These are phyloP conservation scores for Aspergillus oerlinghausenensis DNA, from an alignment of 2,329 filamentous ascomycete species.

Conservation along the genomic window DNA sequence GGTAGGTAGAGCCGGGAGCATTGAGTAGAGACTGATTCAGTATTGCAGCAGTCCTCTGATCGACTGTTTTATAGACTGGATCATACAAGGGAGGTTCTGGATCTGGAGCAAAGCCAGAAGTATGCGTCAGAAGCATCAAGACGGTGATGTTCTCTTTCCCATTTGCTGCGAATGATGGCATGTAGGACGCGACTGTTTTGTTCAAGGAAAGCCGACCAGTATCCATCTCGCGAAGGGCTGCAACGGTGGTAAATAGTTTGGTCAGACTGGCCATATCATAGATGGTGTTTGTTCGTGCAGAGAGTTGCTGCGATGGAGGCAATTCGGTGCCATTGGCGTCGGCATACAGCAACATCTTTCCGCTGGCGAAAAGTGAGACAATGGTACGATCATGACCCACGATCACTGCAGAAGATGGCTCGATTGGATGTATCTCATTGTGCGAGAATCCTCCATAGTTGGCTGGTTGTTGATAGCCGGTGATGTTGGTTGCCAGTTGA, in stretches of 20 bases:
- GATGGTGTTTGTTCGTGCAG: conserved; percentile 30
- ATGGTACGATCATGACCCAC: conserved; percentile 16
- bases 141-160: conserved; percentile 33
- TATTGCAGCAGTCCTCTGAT: conserved; percentile 22
- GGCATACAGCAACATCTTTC: conserved; percentile 19
- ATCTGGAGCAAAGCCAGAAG: conserved; percentile 29
- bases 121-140: conserved; percentile 31
- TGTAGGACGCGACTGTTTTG: conserved; percentile 26
- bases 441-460: conserved; percentile 16
- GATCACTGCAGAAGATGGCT: conserved; percentile 14
- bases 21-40: conserved; percentile 22
- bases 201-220: conserved; percentile 19
- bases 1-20: conserved; percentile 23
- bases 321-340: conserved; percentile 28
- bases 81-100: conserved; percentile 23
- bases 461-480: conserved; percentile 5
- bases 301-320: conserved; percentile 19
- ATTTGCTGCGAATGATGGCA: conserved; percentile 29
- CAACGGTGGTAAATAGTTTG: conserved; percentile 36
- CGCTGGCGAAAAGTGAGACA: conserved; percentile 20
- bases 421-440: conserved; percentile 13
- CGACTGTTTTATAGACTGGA: conserved; percentile 20
- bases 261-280: conserved; percentile 39
- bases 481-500: neutral
- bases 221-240: conserved; percentile 29